These are phyloP conservation scores for Kandelia obovata DNA, from an alignment of 345 rosid genomes.

Conservation along the genomic window DNA sequence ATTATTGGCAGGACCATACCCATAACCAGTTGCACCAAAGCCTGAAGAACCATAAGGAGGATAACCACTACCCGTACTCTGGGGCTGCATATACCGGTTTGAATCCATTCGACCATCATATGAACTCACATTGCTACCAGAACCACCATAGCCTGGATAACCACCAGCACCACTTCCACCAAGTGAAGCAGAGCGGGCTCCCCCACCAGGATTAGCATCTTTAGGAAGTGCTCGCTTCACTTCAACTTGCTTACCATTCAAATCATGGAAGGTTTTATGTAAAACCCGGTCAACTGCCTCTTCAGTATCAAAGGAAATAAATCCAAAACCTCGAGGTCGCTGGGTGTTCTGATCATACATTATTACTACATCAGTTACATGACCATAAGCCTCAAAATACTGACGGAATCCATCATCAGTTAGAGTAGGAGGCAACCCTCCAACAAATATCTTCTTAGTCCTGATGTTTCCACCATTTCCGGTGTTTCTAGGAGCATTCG, in stretches of 20 bases:
- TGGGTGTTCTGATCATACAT: slow-evolving; percentile 96
- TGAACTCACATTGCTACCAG: slow-evolving; percentile 55
- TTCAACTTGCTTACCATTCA: slow-evolving; percentile 93
- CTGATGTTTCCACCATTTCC: slow-evolving; percentile 57
- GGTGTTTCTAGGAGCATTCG: slow-evolving; percentile 54
- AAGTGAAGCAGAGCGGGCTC: slow-evolving; percentile 38
- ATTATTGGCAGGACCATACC: slow-evolving; percentile 75
- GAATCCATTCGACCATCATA: slow-evolving; percentile 87
- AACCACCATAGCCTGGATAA: slow-evolving; percentile 66
- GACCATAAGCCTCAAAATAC: slow-evolving; percentile 83
- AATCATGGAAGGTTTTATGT: slow-evolving; percentile 83
- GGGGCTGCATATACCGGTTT: slow-evolving; percentile 75
- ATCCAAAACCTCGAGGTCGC: slow-evolving; percentile 95
- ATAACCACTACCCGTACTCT: slow-evolving; percentile 57
- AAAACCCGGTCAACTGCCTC: slow-evolving; percentile 89
- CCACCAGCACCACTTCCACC: slow-evolving; percentile 31
- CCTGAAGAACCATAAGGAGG: slow-evolving; percentile 89
- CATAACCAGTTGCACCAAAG: slow-evolving; percentile 65
- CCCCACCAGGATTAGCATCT: slow-evolving; percentile 87
- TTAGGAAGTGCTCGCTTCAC: slow-evolving; percentile 96
- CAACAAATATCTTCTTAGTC: slow-evolving; percentile 97
- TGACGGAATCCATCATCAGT: slow-evolving; percentile 78
- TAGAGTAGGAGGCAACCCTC: slow-evolving; percentile 87
- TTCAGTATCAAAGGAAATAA: slow-evolving; percentile 86
- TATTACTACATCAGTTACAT: slow-evolving; percentile 88